Evolutionary conservation across 2,329 filamentous ascomycete genomes (phyloP).

Genomic region (Fusarium sublunatum): DNA sequence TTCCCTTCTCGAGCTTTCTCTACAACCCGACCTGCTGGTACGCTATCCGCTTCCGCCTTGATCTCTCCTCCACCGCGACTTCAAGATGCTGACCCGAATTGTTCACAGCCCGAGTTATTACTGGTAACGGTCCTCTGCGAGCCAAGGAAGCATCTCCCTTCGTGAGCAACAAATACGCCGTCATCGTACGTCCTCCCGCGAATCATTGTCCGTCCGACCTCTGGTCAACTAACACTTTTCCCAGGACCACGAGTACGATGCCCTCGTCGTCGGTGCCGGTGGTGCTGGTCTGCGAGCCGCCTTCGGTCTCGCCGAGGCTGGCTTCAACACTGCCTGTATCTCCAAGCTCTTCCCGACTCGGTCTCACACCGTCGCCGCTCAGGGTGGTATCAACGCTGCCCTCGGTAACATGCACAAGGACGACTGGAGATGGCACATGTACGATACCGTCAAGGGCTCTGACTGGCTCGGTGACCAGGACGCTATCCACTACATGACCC

Average conservation of each 20-base stretch:
- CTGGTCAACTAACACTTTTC: slow-evolving; percentile 43
- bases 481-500: slow-evolving; percentile 98
- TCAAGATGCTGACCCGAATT: slow-evolving; percentile 30
- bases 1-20: slow-evolving; percentile 83
- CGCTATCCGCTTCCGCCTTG: slow-evolving; percentile 46
- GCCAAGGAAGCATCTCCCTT: slow-evolving; percentile 93
- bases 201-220: not conserved
- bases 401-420: slow-evolving; percentile 97
- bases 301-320: slow-evolving; percentile 87
- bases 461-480: slow-evolving; percentile 98
- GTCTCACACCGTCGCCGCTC: slow-evolving; percentile 84
- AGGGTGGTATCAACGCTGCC: slow-evolving; percentile 88
- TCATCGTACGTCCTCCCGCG: slow-evolving; percentile 75
- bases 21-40: slow-evolving; percentile 83
- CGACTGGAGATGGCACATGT: slow-evolving; percentile 99
- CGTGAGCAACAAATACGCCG: slow-evolving; percentile 89
- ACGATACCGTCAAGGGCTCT: slow-evolving; percentile 97
- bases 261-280: slow-evolving; percentile 89
- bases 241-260: slow-evolving; percentile 98
- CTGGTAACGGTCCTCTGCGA: slow-evolving; percentile 79
- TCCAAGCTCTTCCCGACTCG: slow-evolving; percentile 87
- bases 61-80: slow-evolving; percentile 8
- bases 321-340: slow-evolving; percentile 91
- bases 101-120: slow-evolving; percentile 80
- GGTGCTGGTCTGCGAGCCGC: slow-evolving; percentile 84